Percentiles rank a stretch among this genome's conserved stretches.
Conservation (phyloP, 495 filamentous ascomycete genomes). For the Trichoderma parareesei region DNA sequence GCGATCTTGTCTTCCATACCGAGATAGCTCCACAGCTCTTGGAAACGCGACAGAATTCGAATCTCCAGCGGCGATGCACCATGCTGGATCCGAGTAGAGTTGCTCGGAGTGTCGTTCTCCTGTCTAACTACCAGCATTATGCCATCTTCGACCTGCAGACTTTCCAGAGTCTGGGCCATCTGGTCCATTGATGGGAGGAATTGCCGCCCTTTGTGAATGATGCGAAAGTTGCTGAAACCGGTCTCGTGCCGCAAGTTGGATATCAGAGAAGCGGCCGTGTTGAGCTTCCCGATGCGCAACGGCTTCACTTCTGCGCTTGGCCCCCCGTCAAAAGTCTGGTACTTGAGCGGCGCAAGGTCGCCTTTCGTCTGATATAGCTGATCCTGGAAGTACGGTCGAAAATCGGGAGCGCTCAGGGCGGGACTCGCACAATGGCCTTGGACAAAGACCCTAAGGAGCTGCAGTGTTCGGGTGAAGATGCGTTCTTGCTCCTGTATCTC, state of each 20-base stretch:
- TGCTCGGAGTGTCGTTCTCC: constrained; percentile 23
- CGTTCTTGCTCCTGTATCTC: constrained; percentile 46
- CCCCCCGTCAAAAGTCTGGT: constrained; percentile 61
- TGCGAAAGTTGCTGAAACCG: constrained; percentile 61
- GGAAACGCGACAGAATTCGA: constrained; percentile 77
- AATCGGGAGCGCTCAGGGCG: constrained; percentile 41
- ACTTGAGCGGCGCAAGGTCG: constrained; percentile 57
- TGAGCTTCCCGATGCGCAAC: constrained; percentile 57
- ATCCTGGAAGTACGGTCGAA: constrained; percentile 33
- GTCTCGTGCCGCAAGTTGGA: constrained; percentile 56
- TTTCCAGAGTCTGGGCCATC: constrained; percentile 45
- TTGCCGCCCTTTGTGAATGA: constrained; percentile 41
- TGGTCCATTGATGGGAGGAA: constrained; percentile 40
- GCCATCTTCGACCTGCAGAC: constrained; percentile 50
- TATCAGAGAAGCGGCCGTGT: constrained; percentile 58
- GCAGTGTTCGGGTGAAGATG: constrained; percentile 58
- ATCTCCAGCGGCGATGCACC: constrained; percentile 52
- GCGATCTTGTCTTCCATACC: constrained; percentile 65
- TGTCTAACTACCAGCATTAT: constrained; percentile 51
- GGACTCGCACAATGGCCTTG: constrained; percentile 37
- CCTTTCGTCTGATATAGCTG: constrained; percentile 39
- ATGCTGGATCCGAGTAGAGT: constrained; percentile 24
- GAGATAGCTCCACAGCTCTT: constrained; percentile 75
- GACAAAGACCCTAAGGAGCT: constrained; percentile 39
- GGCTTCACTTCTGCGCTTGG: constrained; percentile 46